phyloP scores from a whole-genome alignment of 225 moss, liverwort and hornwort genomes.

The Pseudoscleropodium purum region DNA sequence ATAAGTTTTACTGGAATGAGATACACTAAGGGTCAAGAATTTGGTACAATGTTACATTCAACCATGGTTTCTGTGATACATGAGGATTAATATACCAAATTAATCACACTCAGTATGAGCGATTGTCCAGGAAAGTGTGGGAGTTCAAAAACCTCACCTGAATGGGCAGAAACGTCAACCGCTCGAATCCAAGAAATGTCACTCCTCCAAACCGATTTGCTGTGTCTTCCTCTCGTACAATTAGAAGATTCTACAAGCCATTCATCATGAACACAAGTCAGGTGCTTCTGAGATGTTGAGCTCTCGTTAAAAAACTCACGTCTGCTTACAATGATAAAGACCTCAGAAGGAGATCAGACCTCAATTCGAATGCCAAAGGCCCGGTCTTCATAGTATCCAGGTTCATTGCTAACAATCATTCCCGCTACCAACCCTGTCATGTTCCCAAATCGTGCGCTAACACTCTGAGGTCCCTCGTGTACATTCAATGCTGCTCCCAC shows the following conservation, averaged over 20 bases:
- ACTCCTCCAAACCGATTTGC: slow-evolving; percentile 86
- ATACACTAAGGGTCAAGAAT: neutral
- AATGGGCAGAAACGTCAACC: slow-evolving; percentile 83
- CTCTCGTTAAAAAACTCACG: neutral
- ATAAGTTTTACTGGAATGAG: neutral
- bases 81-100: neutral
- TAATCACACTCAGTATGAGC: neutral
- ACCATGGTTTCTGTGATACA: neutral
- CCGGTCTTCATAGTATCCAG: slow-evolving; percentile 97
- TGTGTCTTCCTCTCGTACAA: slow-evolving; percentile 74
- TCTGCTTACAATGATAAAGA: neutral
- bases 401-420: slow-evolving; percentile 98
- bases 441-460: slow-evolving; percentile 93
- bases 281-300: neutral
- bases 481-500: slow-evolving; percentile 99
- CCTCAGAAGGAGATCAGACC: slow-evolving; percentile 25
- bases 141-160: slow-evolving; percentile 42
- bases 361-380: slow-evolving; percentile 96
- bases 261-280: neutral
- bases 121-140: neutral
- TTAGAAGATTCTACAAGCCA: slow-evolving; percentile 60
- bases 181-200: slow-evolving; percentile 87
- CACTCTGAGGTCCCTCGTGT: slow-evolving; percentile 96
- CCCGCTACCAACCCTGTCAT: slow-evolving; percentile 94
- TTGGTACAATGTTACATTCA: neutral